These are phyloP conservation scores for Nitzschia sp. DNA, from an alignment of 108 stramenopile species.

Conservation along the genomic window DNA sequence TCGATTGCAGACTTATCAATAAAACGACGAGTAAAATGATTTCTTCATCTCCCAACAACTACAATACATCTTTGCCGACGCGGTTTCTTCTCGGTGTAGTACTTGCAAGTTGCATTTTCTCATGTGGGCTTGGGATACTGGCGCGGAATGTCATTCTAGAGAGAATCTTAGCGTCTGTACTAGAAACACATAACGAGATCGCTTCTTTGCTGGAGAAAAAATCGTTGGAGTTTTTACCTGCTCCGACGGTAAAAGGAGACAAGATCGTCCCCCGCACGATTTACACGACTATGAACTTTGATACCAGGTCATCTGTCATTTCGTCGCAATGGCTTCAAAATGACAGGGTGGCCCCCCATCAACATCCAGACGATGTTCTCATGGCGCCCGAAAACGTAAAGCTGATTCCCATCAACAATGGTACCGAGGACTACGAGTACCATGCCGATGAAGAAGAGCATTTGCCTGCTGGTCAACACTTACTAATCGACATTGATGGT, in stretches of 20 bases:
- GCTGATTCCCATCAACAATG: neutral
- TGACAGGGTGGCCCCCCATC: neutral
- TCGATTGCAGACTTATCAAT: too few species aligned
- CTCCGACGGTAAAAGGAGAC: slow-evolving; percentile 11
- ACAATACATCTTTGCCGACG: too few species aligned
- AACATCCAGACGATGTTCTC: neutral
- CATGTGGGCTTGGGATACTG: neutral
- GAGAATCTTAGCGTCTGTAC: neutral
- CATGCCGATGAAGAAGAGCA: slow-evolving; percentile 44
- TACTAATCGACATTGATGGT: slow-evolving; percentile 69
- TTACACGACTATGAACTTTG: slow-evolving; percentile 70
- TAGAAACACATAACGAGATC: neutral
- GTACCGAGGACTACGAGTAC: slow-evolving; percentile 19
- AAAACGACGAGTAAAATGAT: too few species aligned
- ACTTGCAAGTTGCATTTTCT: neutral
- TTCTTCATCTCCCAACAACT: too few species aligned
- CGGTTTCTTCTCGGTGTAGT: neutral
- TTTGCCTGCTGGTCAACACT: slow-evolving; percentile 70
- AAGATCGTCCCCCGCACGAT: slow-evolving; percentile 60
- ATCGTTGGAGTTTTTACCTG: slow-evolving; percentile 5
- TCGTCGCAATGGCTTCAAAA: slow-evolving; percentile 31
- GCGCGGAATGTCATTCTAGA: neutral
- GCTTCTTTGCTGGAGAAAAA: neutral
- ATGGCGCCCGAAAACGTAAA: slow-evolving; percentile 12
- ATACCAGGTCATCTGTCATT: slow-evolving; percentile 30